Conservation (phyloP, 345 rosid species). For the Eutrema japonicum region DNA sequence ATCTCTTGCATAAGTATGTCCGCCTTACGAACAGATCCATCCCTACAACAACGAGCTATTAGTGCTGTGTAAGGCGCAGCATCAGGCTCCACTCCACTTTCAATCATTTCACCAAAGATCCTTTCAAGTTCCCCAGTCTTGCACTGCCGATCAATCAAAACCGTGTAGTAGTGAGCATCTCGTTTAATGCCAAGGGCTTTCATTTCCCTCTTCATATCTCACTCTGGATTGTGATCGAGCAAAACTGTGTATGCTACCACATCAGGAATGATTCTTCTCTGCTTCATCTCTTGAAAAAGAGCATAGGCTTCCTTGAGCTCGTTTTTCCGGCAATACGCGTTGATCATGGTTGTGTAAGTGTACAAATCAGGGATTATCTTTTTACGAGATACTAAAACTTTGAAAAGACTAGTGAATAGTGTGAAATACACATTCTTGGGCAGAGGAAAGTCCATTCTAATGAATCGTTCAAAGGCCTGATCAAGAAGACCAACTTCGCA, state of each 20-base stretch:
- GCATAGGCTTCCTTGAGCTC: conserved; percentile 43
- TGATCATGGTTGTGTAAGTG: conserved; percentile 65
- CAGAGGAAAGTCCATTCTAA: conserved; percentile 45
- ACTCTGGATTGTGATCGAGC: conserved; percentile 41
- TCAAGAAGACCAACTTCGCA: conserved; percentile 49
- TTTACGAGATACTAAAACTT: conserved; percentile 30
- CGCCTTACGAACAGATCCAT: too few species aligned
- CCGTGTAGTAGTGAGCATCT: conserved; percentile 55
- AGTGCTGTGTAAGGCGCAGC: too few species aligned
- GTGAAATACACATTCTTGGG: conserved; percentile 55
- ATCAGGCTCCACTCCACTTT: too few species aligned
- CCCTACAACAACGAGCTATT: too few species aligned
- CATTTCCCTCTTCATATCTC: conserved; percentile 43
- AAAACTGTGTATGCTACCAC: conserved; percentile 60
- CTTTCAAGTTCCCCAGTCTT: too few species aligned
- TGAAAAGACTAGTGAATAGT: conserved; percentile 54
- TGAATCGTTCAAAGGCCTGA: conserved; percentile 54
- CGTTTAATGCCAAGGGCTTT: conserved; percentile 9
- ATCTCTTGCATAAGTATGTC: too few species aligned
- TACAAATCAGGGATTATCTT: conserved; percentile 55
- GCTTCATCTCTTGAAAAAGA: conserved; percentile 61
- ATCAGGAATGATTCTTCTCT: conserved; percentile 60
- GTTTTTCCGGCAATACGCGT: conserved; percentile 54
- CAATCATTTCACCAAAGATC: too few species aligned
- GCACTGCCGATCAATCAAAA: conserved; percentile 49